Evolutionary conservation across 1,139 yeast genomes (phyloP).

Genomic region (Zygosaccharomyces sapae): DNA sequence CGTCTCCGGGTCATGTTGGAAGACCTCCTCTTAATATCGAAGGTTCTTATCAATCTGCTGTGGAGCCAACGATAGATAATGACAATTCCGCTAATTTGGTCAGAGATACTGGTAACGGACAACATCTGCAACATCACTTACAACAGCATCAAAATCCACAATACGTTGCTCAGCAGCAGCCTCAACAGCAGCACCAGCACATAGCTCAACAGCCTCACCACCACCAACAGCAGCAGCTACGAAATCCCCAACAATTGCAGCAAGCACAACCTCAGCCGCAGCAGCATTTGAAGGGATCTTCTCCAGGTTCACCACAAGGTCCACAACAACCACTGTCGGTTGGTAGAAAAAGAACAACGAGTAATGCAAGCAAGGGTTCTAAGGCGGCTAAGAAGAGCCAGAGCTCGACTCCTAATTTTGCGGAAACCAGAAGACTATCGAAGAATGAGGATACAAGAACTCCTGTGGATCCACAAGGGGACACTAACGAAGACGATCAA

Average conservation of each 20-base stretch:
- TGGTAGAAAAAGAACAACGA: constrained; percentile 11
- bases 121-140: background rate
- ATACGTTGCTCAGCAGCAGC: background rate
- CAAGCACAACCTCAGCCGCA: background rate
- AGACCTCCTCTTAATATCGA: constrained; percentile 12
- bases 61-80: constrained; percentile 21
- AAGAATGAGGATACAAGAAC: constrained; percentile 15
- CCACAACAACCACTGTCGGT: constrained; percentile 1
- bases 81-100: background rate
- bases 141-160: background rate
- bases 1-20: constrained; percentile 19
- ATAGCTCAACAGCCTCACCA: too few relatives aligned
- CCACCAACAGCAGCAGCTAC: background rate
- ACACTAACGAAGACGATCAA: constrained; percentile 34
- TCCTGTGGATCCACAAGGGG: constrained; percentile 15
- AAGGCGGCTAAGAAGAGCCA: constrained; percentile 10
- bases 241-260: background rate
- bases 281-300: constrained; percentile 3
- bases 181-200: background rate
- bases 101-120: background rate
- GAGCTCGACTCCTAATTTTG: constrained; percentile 7
- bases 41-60: constrained; percentile 18
- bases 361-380: constrained; percentile 7
- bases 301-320: constrained; percentile 8
- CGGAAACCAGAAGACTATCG: constrained; percentile 5